These are phyloP conservation scores for Tanacetum coccineum DNA, from an alignment of 129 eudicot genomes.

Conservation along the genomic window DNA sequence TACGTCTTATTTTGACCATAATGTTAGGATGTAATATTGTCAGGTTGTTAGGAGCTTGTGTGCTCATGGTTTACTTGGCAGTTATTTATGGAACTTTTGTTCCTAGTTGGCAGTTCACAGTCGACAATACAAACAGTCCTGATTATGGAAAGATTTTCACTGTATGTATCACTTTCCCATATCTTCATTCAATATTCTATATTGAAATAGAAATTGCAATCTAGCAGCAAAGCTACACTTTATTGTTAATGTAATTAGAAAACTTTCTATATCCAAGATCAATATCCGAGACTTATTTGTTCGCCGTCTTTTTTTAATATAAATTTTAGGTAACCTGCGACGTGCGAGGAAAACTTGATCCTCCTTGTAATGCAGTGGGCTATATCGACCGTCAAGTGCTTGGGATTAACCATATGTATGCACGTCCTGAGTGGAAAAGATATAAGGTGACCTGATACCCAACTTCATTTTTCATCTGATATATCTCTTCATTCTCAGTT, in stretches of 20 bases:
- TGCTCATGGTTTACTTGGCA: constrained; percentile 55
- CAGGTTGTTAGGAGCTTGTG: constrained; percentile 59
- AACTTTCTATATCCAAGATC: too few relatives aligned
- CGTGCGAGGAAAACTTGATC: constrained; percentile 66
- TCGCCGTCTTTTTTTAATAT: background rate
- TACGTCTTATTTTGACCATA: background rate
- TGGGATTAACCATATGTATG: constrained; percentile 75
- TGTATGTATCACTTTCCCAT: constrained; percentile 33
- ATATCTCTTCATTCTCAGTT: constrained; percentile 8
- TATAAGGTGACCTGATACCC: constrained; percentile 44
- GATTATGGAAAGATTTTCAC: constrained; percentile 63
- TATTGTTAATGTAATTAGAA: too few relatives aligned
- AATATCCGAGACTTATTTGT: background rate
- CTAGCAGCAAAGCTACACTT: too few relatives aligned
- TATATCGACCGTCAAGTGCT: constrained; percentile 66
- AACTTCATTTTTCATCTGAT: background rate
- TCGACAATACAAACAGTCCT: constrained; percentile 46
- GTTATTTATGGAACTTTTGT: constrained; percentile 67
- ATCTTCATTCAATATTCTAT: too few relatives aligned
- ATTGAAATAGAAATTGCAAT: too few relatives aligned
- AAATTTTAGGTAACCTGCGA: constrained; percentile 53
- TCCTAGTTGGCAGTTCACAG: constrained; percentile 81
- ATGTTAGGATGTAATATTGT: constrained; percentile 21
- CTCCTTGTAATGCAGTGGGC: constrained; percentile 85
- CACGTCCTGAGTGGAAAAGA: constrained; percentile 86